A percentile compares a stretch with the other conserved stretches of the same genome.
phyloP scores from a whole-genome alignment of 164 flowering plant genomes.

The Stephania cephalantha region DNA sequence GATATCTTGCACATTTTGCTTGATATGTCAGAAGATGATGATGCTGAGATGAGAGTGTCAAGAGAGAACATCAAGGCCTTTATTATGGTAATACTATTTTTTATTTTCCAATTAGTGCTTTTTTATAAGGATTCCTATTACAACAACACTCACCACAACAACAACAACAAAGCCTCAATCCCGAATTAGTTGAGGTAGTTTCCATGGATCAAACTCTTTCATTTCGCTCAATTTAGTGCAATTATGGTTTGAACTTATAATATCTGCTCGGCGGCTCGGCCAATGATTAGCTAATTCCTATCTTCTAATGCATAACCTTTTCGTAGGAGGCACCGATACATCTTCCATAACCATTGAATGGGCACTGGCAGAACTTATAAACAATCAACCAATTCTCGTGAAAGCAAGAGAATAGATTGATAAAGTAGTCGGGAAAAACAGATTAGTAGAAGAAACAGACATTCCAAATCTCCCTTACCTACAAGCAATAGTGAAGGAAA shows the following conservation, averaged over 20 bases:
- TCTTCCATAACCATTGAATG: slow-evolving; percentile 32
- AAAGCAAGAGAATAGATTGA: slow-evolving; percentile 36
- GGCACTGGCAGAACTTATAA: slow-evolving; percentile 45
- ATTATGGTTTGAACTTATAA: too few relatives aligned
- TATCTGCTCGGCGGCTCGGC: too few relatives aligned
- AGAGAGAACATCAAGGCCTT: slow-evolving; percentile 51
- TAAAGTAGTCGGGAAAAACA: slow-evolving; percentile 26
- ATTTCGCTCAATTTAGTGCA: too few relatives aligned
- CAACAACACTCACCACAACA: too few relatives aligned
- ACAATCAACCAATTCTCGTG: slow-evolving; percentile 24
- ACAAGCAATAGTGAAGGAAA: slow-evolving; percentile 45
- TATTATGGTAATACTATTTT: slow-evolving; percentile 31
- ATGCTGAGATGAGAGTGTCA: slow-evolving; percentile 36
- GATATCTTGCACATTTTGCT: slow-evolving; percentile 53
- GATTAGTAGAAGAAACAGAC: slow-evolving; percentile 39
- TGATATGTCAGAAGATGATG: slow-evolving; percentile 32
- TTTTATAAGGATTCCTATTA: too few relatives aligned
- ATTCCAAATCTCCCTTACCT: slow-evolving; percentile 34
- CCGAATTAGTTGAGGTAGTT: too few relatives aligned
- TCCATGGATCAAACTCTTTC: too few relatives aligned
- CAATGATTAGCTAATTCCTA: too few relatives aligned
- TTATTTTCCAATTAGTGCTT: too few relatives aligned
- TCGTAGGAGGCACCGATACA: slow-evolving; percentile 39
- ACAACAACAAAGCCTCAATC: too few relatives aligned
- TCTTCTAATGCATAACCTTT: slow-evolving; percentile 24